These are phyloP conservation scores for Suillus decipiens DNA, from an alignment of 768 basidiomycete species.

Conservation along the genomic window DNA sequence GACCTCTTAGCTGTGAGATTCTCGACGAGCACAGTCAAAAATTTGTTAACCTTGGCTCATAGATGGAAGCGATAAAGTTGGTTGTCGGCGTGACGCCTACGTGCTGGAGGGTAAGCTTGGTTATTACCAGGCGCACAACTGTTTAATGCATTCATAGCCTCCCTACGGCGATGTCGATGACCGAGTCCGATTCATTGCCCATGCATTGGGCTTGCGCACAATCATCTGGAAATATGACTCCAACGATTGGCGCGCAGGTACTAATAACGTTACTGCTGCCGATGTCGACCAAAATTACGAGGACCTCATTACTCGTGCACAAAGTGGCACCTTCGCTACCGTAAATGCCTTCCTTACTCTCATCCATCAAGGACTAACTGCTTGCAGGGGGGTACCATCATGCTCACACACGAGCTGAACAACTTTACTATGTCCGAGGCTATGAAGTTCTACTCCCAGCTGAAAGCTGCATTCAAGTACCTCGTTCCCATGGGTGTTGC, in stretches of 20 bases:
- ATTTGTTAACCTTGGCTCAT: constrained; percentile 7
- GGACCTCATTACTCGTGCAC: constrained; percentile 47
- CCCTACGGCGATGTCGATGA: constrained; percentile 73
- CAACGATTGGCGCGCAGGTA: constrained; percentile 71
- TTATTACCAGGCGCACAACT: constrained; percentile 1
- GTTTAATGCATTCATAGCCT: constrained; percentile 38
- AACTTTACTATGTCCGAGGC: constrained; percentile 65
- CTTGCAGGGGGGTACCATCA: constrained; percentile 48
- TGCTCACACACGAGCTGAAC: constrained; percentile 60
- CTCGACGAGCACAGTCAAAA: background rate
- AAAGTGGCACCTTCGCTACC: constrained; percentile 41
- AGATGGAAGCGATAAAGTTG: constrained; percentile 56
- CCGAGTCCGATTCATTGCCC: constrained; percentile 71
- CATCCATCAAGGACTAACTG: background rate
- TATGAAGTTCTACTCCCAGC: constrained; percentile 47
- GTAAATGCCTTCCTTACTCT: constrained; percentile 26
- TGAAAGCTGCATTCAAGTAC: constrained; percentile 47
- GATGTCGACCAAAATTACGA: constrained; percentile 57
- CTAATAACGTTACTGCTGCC: constrained; percentile 42
- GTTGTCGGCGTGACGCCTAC: constrained; percentile 57
- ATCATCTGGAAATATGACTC: constrained; percentile 75
- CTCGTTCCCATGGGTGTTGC: constrained; percentile 57
- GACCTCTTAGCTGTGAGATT: constrained; percentile 26
- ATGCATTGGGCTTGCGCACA: constrained; percentile 66
- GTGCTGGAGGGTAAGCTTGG: constrained; percentile 54